Evolutionary conservation across 2,329 filamentous ascomycete species (phyloP).

Genomic region (Pyrenochaeta sp.): DNA sequence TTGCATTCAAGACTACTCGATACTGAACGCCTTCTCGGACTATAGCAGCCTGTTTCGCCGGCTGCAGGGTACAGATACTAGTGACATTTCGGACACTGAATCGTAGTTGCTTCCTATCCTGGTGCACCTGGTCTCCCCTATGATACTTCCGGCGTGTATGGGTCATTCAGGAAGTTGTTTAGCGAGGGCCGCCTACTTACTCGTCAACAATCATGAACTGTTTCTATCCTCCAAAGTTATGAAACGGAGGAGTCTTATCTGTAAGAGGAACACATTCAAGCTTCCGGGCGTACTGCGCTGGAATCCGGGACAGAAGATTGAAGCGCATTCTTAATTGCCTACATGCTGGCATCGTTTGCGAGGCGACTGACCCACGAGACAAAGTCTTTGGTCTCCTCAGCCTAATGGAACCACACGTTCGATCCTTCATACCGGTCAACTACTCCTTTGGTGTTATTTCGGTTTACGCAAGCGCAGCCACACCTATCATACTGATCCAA

Average conservation of each 20-base stretch:
- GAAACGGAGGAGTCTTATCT: neutral
- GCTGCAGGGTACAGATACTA: neutral
- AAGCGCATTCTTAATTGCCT: constrained; percentile 9
- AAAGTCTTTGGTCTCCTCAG: constrained; percentile 16
- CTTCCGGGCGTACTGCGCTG: neutral
- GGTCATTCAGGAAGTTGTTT: constrained; percentile 25
- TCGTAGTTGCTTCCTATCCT: neutral
- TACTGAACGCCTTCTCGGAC: neutral
- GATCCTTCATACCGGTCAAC: constrained; percentile 5
- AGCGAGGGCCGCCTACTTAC: constrained; percentile 12
- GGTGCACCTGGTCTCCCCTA: neutral
- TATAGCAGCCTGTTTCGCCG: neutral
- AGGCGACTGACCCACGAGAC: constrained; percentile 11
- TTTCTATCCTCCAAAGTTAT: neutral
- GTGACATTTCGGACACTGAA: neutral
- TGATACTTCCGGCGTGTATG: constrained; percentile 25
- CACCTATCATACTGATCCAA: neutral
- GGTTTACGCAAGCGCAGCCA: neutral
- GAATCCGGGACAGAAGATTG: neutral
- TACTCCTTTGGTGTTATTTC: constrained; percentile 5
- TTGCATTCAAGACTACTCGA: neutral
- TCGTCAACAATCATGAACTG: constrained; percentile 6
- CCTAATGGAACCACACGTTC: constrained; percentile 6
- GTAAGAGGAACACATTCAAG: neutral
- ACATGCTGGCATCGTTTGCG: constrained; percentile 6